Conservation (phyloP, 2,329 filamentous ascomycete genomes). For the Clarireedia monteithiana region DNA sequence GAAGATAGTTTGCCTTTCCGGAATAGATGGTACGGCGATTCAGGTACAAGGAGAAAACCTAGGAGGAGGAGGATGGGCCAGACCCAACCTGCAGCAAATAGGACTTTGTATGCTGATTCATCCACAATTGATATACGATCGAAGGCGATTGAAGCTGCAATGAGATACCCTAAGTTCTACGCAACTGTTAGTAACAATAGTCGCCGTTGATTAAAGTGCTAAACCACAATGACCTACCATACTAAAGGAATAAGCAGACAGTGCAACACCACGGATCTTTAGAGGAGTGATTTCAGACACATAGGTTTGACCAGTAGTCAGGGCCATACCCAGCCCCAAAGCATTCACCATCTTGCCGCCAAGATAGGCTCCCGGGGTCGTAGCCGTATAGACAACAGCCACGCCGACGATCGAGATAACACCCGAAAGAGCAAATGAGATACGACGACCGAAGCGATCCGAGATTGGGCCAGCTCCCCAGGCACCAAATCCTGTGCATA, state of each 20-base stretch:
- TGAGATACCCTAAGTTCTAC: neutral
- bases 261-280: neutral
- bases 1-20: neutral
- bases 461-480: neutral
- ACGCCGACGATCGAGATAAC: neutral
- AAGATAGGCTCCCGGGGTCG: neutral
- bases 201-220: neutral
- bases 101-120: slow-evolving; percentile 2
- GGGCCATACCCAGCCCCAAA: neutral
- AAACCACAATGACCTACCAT: neutral
- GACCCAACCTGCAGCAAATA: neutral
- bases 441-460: neutral
- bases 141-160: slow-evolving; percentile 3
- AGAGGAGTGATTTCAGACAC: neutral
- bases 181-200: neutral
- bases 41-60: neutral
- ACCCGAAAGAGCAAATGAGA: neutral
- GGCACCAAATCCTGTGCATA: slow-evolving; percentile 1
- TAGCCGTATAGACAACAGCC: neutral
- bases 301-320: slow-evolving; percentile 1
- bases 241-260: slow-evolving; percentile 1
- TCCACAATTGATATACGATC: neutral
- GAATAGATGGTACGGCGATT: neutral
- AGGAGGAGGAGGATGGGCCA: neutral
- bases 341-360: neutral